Conservation (phyloP, 2,329 filamentous ascomycete genomes). For the Diatrype stigma region DNA sequence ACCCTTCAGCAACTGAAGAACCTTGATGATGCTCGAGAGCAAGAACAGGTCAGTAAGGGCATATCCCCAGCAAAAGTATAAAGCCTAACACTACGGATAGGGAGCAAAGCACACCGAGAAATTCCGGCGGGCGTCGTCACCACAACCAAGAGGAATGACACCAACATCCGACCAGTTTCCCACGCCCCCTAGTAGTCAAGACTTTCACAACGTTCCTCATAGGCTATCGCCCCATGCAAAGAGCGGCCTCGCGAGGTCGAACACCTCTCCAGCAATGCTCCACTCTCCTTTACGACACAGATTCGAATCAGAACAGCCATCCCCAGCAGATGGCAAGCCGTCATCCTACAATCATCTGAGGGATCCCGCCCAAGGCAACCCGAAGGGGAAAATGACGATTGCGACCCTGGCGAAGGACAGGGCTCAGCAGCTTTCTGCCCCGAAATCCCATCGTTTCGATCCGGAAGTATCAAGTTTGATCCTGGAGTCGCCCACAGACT, state of each 20-base stretch:
- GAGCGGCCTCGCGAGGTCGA: conserved; percentile 39
- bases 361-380: conserved; percentile 13
- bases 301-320: conserved; percentile 26
- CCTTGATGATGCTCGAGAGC: conserved; percentile 41
- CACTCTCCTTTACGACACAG: conserved; percentile 37
- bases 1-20: conserved; percentile 54
- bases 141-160: conserved; percentile 40
- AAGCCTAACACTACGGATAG: conserved; percentile 13
- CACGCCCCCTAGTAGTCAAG: conserved; percentile 23
- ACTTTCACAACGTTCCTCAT: conserved; percentile 16
- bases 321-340: conserved; percentile 2
- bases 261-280: conserved; percentile 49
- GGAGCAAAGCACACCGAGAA: conserved; percentile 8
- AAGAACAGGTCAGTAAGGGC: conserved; percentile 31
- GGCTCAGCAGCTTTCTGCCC: conserved; percentile 12
- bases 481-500: conserved; percentile 37
- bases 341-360: conserved; percentile 9
- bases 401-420: conserved; percentile 16
- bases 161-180: conserved; percentile 45
- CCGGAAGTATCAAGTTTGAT: conserved; percentile 33
- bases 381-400: conserved; percentile 19
- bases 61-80: neutral
- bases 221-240: conserved; percentile 33
- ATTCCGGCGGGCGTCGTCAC: conserved; percentile 44
- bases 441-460: conserved; percentile 23